Conservation (phyloP, 1,139 yeast genomes). For the Pichia sp. region DNA sequence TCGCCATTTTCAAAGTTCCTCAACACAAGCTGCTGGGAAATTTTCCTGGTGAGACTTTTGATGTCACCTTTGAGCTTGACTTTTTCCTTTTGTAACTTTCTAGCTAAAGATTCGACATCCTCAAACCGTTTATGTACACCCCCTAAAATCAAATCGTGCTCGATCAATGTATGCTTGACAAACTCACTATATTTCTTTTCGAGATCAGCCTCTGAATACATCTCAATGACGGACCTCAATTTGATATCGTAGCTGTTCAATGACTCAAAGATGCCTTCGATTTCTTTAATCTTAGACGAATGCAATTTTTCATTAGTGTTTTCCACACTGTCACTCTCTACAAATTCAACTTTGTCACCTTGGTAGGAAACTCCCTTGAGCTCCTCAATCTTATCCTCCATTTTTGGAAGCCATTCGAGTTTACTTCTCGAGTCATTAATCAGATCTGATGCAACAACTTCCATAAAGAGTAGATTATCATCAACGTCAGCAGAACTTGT, state of each 20-base stretch:
- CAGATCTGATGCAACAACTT: constrained; percentile 33
- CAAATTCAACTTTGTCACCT: constrained; percentile 7
- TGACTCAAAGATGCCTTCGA: constrained; percentile 13
- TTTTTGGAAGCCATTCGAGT: constrained; percentile 28
- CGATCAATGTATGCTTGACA: constrained; percentile 35
- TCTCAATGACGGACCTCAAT: constrained; percentile 11
- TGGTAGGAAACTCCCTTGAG: neutral
- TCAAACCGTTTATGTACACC: constrained; percentile 74
- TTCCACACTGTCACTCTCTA: constrained; percentile 11
- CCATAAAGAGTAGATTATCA: constrained; percentile 27
- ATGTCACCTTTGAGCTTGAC: constrained; percentile 48
- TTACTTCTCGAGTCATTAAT: constrained; percentile 28
- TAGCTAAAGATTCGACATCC: constrained; percentile 90
- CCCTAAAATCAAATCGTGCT: constrained; percentile 53
- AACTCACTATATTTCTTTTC: constrained; percentile 25
- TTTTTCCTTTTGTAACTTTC: constrained; percentile 75
- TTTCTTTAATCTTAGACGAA: constrained; percentile 6
- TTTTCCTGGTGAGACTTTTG: constrained; percentile 36
- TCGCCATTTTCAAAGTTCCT: constrained; percentile 66
- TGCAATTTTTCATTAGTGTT: neutral
- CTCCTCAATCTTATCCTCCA: constrained; percentile 5
- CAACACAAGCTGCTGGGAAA: constrained; percentile 57
- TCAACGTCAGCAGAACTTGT: constrained; percentile 14
- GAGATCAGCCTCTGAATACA: constrained; percentile 1
- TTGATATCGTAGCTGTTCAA: constrained; percentile 19